Evolutionary conservation across 208 protist genomes (phyloP), one percentile per base, ranked within the genome.

Genomic region (Crithidia acanthocephali): DNA sequence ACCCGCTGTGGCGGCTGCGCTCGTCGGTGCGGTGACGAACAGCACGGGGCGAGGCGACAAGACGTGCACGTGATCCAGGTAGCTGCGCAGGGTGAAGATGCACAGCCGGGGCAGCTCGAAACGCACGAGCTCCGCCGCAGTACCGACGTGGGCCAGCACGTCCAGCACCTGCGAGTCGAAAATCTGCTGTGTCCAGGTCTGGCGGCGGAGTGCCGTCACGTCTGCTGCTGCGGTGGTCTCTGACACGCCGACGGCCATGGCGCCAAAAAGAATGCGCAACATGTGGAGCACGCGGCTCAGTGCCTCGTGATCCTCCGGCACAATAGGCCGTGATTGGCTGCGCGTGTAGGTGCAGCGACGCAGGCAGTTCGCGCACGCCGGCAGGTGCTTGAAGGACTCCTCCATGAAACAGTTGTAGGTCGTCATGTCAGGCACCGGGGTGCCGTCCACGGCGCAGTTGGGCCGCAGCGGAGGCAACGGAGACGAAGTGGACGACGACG

Each of bases 331-430:
- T 28, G 67, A 72, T 47, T 60, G 57, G 22, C 45, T 65, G 56
- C 67, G 56, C 6, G 67, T 72, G 67, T 64, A 72, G 45, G 67
- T 72, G 67, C 67, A 72, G 16, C 67, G 67, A 1, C 67, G 67
- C 20, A 72, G 67, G 35, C 67, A 72, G 45, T 63, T 72, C 2
- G 67, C 67, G 47, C 67, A 72, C 18, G 67, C 67, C 2, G 67
- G 27, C 8, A 72, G 57, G 45, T 72, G 67, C 45, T 52, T 53
- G 33, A 64, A 64, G 23, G 57, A 60, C 56, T 53, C 67, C 28
- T 63, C 67, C 56, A 57, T 64, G n/a, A 72, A 72, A 45, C 2
- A 25, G 5, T 7, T 0, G 47, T 72, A 72, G 11, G 57, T 72
- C 40, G 25, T 20, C 18, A 18, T 18, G 10, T 30, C 56, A 2